Evolutionary conservation across 352 stramenopile species (phyloP).

Genomic region (Blastocystis sp.): DNA sequence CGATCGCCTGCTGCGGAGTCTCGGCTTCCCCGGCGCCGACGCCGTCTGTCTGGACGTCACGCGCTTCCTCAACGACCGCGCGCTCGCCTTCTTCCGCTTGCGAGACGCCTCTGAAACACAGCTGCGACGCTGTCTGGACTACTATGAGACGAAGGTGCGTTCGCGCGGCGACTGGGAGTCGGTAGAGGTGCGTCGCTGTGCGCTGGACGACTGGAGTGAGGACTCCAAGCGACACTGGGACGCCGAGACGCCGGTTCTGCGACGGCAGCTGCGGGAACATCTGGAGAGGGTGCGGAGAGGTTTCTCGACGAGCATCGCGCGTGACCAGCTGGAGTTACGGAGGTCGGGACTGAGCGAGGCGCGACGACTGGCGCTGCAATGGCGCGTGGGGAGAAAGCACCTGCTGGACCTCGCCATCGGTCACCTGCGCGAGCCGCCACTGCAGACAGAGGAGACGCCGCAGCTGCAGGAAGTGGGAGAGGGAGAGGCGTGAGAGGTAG

Average conservation of each 20-base stretch:
- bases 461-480: neutral
- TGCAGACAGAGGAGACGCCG: neutral
- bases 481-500: neutral
- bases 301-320: neutral
- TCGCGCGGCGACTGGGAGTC: neutral
- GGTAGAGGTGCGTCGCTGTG: neutral
- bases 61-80: neutral
- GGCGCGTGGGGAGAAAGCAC: neutral
- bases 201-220: neutral
- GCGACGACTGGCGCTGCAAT: neutral
- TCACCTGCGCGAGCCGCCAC: neutral
- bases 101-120: neutral
- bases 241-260: neutral
- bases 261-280: neutral
- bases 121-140: neutral
- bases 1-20: neutral
- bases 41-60: neutral
- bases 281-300: neutral
- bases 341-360: neutral
- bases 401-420: neutral
- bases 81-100: neutral
- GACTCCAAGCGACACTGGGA: neutral
- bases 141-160: neutral
- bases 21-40: neutral
- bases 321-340: neutral